Base-by-base conservation (phyloP, 306 rosid species). In the Alnus glutinosa region DNA sequence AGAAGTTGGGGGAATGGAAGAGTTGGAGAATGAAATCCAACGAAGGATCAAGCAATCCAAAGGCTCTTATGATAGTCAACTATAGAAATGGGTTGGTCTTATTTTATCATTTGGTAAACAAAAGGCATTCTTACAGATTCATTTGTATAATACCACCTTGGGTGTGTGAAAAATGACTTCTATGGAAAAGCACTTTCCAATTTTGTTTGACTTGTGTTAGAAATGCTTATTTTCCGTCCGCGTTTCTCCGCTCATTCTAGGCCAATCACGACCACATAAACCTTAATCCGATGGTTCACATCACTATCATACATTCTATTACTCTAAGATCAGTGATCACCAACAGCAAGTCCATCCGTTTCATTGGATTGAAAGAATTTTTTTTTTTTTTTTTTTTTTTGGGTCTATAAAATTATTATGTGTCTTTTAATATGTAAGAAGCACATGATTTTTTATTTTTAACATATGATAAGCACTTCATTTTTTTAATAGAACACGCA, bases 1-100 rank as follows among this genome's bases (percentile, higher is more conserved):
- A 83, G 86, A 93, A 79, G 97, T 90, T 52, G 99, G 96, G 77
- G 99, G 98, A 0, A 51, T 59, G 18, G 93, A 90, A 75, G 98
- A 91, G 82, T 79, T 93, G 81, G 98, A 96, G 79, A 91, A 96
- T 77, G 96, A 93, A 84, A 86, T 93, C 28, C 72, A 68, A 68
- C 51, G 72, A 39, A 68, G 46, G 72, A 68, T 46, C 39, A 42
- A 4, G 15, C 72, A 68, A 39, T 68, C 72, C 72, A 68, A 68
- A 68, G 34, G 23, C 42, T 39, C 51, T 68, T 68, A 1, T 63
- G n/a, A 39, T 42, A 37, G 8, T 68, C 72, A 68, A 42, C 2
- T 16, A 9, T 68, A 39, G 28, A 68, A 42, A 68, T 3, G 72
- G 30, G 42, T 42, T 42, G 39, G 46, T 57, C 18, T 63, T 13